A percentile compares a stretch with the other conserved stretches of the same genome.
phyloP scores from a whole-genome alignment of 352 stramenopile species.

The Blastocystis sp. region DNA sequence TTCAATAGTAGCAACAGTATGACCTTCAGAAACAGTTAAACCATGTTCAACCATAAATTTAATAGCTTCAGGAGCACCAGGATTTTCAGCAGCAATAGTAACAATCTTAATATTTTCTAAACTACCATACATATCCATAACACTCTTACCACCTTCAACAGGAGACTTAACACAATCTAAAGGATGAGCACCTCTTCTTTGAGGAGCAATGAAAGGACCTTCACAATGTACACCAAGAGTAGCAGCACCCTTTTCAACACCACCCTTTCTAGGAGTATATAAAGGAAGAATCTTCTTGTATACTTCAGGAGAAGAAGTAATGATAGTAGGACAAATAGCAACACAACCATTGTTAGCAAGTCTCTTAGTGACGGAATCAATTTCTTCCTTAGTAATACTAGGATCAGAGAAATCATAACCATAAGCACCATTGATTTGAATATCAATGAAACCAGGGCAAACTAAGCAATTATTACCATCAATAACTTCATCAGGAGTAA shows the following conservation, averaged over 20 bases:
- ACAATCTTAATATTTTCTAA: slow-evolving; percentile 53
- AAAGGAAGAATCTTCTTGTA: slow-evolving; percentile 52
- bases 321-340: slow-evolving; percentile 63
- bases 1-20: slow-evolving; percentile 56
- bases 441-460: slow-evolving; percentile 62
- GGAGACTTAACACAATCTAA: slow-evolving; percentile 47
- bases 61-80: slow-evolving; percentile 51
- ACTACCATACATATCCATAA: slow-evolving; percentile 49
- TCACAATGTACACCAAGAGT: slow-evolving; percentile 65
- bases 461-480: slow-evolving; percentile 43
- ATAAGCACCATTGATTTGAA: slow-evolving; percentile 66
- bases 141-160: slow-evolving; percentile 43
- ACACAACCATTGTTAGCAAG: slow-evolving; percentile 54
- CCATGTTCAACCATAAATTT: slow-evolving; percentile 43
- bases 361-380: slow-evolving; percentile 46
- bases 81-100: slow-evolving; percentile 62
- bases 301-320: slow-evolving; percentile 51
- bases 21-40: slow-evolving; percentile 53
- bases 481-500: slow-evolving; percentile 4
- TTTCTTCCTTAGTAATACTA: slow-evolving; percentile 44
- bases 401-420: slow-evolving; percentile 60
- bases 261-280: slow-evolving; percentile 40
- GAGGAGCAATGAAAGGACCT: slow-evolving; percentile 61
- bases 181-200: slow-evolving; percentile 60
- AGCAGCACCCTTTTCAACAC: slow-evolving; percentile 45